Conservation (phyloP, 2,329 filamentous ascomycete genomes). For the Blastomyces gilchristii region DNA sequence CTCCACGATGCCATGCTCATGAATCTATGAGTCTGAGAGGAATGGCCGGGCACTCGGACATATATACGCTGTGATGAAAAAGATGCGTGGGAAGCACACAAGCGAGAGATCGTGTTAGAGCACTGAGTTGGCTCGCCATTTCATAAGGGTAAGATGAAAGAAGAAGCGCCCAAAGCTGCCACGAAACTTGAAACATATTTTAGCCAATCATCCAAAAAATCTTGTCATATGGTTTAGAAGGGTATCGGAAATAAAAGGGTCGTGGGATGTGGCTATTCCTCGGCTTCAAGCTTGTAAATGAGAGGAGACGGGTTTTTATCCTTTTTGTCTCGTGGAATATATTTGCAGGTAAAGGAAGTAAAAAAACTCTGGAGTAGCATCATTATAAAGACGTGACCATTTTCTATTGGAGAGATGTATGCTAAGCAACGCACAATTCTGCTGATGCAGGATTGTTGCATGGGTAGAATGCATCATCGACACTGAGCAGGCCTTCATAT, state of each 20-base stretch:
- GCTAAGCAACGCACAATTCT: not conserved
- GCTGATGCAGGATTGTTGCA: slow-evolving; percentile 2
- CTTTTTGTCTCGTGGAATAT: not conserved
- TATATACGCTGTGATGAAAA: not conserved
- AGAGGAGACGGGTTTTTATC: not conserved
- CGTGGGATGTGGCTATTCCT: not conserved
- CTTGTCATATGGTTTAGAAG: not conserved
- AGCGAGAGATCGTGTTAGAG: not conserved
- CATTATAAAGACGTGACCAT: slow-evolving; percentile 4
- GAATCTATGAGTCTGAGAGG: not conserved
- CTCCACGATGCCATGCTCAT: not conserved
- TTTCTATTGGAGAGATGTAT: slow-evolving; percentile 1
- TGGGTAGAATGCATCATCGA: not conserved
- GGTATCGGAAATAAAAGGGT: not conserved
- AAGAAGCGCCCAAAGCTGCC: not conserved
- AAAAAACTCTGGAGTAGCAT: slow-evolving; percentile 1
- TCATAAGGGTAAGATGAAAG: not conserved
- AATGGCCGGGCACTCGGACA: not conserved
- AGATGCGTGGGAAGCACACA: not conserved
- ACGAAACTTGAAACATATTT: not conserved
- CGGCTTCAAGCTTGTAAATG: not conserved
- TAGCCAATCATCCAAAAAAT: not conserved
- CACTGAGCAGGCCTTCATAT: not conserved
- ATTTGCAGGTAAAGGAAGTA: not conserved
- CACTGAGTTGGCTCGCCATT: not conserved